Conservation (phyloP, 73 alveolate species). For the Tetrahymena thermophila region DNA sequence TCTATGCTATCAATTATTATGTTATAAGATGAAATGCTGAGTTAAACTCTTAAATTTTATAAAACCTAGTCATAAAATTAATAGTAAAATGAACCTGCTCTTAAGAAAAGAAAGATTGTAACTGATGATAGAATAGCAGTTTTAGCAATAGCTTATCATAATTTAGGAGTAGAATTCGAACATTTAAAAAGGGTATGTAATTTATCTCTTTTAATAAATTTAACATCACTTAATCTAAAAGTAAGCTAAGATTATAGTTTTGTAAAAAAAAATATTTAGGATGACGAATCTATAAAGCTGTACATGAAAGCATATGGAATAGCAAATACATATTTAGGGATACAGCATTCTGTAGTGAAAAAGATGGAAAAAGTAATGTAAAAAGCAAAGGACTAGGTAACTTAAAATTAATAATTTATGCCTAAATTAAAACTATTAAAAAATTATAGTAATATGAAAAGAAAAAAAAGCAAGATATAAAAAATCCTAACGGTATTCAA, state of each 20-base stretch:
- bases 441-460: background rate
- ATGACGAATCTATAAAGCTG: background rate
- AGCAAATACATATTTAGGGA: background rate
- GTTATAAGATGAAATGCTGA: conserved; percentile 41
- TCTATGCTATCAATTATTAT: conserved; percentile 52
- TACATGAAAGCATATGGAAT: background rate
- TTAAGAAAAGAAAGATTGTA: background rate
- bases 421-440: background rate
- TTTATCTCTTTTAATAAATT: background rate
- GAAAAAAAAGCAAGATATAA: background rate
- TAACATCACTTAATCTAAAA: background rate
- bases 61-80: background rate
- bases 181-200: conserved; percentile 9
- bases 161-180: conserved; percentile 76
- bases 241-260: background rate
- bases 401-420: background rate
- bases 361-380: background rate
- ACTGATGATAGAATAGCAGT: conserved; percentile 61
- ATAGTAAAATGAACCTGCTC: conserved; percentile 10
- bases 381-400: background rate
- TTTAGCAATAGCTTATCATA: conserved; percentile 75
- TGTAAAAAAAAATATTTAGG: background rate
- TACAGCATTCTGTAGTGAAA: background rate
- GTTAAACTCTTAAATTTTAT: conserved; percentile 34
- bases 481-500: background rate